phyloP scores from a whole-genome alignment of 2,329 filamentous ascomycete species.

The Curvularia lunata region DNA sequence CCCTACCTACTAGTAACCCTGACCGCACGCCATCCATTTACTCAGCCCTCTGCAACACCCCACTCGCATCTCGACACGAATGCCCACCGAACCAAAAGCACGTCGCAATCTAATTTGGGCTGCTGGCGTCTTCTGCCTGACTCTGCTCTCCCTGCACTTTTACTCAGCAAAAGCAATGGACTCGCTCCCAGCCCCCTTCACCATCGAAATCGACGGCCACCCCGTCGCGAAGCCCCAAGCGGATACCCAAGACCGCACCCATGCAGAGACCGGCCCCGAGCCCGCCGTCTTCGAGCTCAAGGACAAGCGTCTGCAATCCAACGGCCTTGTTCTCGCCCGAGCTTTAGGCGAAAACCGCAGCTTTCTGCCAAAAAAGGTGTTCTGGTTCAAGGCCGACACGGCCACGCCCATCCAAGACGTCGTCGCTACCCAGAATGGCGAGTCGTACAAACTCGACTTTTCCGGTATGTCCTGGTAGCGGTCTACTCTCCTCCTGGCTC shows the following conservation, averaged over 20 bases:
- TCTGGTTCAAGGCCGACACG: constrained; percentile 30
- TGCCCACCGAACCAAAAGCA: constrained; percentile 8
- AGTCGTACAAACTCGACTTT: constrained; percentile 24
- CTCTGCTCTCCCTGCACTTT: constrained; percentile 7
- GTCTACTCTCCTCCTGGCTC: neutral
- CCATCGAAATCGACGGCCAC: constrained; percentile 29
- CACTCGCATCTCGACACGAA: constrained; percentile 5
- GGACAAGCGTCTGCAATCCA: constrained; percentile 23
- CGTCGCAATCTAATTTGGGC: constrained; percentile 15
- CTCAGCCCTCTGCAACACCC: constrained; percentile 6
- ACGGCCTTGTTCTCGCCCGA: constrained; percentile 29
- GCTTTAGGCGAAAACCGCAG: constrained; percentile 25
- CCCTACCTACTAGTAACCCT: constrained; percentile 2
- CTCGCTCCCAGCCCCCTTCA: constrained; percentile 25
- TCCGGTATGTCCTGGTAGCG: constrained; percentile 19
- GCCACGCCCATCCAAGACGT: constrained; percentile 22
- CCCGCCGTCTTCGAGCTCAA: constrained; percentile 31
- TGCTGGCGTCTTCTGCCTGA: constrained; percentile 9
- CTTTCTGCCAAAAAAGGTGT: constrained; percentile 29
- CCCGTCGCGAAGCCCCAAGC: constrained; percentile 24
- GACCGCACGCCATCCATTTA: neutral
- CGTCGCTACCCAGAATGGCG: constrained; percentile 23
- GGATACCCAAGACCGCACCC: constrained; percentile 21
- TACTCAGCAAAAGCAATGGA: constrained; percentile 22
- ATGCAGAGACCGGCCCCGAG: constrained; percentile 25